Percentiles rank a stretch among this genome's conserved stretches.
phyloP scores from a whole-genome alignment of 129 eudicot genomes.

The Silybum marianum region DNA sequence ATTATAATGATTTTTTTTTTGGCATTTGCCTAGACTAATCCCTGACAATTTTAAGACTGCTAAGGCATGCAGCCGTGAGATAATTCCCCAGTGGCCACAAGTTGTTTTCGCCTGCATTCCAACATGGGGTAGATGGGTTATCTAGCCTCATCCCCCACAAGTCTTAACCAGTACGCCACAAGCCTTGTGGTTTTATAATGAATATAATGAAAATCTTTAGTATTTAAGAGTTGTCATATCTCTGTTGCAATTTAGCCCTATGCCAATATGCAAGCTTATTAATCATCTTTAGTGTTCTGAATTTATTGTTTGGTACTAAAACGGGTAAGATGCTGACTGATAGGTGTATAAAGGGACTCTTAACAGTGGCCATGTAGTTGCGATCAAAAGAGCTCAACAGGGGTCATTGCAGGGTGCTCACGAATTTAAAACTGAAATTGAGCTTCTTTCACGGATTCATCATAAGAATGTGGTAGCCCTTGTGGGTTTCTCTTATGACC shows the following conservation, averaged over 20 bases:
- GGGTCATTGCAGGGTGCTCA: slow-evolving; percentile 84
- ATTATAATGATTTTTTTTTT: background rate
- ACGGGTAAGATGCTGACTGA: slow-evolving; percentile 15
- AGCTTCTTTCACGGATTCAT: slow-evolving; percentile 81
- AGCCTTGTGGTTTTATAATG: too few relatives aligned
- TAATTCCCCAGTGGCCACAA: too few relatives aligned
- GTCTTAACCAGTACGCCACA: too few relatives aligned
- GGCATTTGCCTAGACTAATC: too few relatives aligned
- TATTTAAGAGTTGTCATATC: background rate
- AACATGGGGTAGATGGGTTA: too few relatives aligned
- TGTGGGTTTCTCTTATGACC: slow-evolving; percentile 92
- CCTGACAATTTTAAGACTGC: too few relatives aligned
- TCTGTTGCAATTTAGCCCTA: background rate
- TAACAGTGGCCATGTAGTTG: slow-evolving; percentile 53
- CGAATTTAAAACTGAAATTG: slow-evolving; percentile 89
- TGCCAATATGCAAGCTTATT: slow-evolving; percentile 1
- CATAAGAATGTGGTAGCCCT: slow-evolving; percentile 85
- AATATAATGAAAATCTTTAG: background rate
- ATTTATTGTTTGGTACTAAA: background rate
- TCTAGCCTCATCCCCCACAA: too few relatives aligned
- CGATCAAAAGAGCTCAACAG: slow-evolving; percentile 81
- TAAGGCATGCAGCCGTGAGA: too few relatives aligned
- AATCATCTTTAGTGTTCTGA: background rate
- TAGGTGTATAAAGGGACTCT: slow-evolving; percentile 88
- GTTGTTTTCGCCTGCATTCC: too few relatives aligned